Conservation (phyloP, 257 asterid genomes). For the Nicotiana undulata region DNA sequence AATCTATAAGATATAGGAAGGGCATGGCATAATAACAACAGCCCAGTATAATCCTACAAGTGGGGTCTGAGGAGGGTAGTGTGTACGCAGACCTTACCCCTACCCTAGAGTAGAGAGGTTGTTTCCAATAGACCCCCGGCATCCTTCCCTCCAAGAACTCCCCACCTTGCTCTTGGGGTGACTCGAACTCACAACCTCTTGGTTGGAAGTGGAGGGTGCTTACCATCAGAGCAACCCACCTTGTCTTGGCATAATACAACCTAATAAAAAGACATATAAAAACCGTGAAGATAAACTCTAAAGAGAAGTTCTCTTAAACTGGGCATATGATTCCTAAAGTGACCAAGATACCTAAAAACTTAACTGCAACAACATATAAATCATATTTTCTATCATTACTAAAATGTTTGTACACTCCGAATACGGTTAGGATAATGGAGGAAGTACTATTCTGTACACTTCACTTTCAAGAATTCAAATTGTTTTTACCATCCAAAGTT, state of each 20-base stretch:
- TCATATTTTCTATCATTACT: neutral
- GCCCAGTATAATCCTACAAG: no score
- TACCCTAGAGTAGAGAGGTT: no score
- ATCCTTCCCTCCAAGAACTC: no score
- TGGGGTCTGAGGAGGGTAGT: no score
- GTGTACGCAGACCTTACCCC: no score
- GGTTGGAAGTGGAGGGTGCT: no score
- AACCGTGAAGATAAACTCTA: neutral
- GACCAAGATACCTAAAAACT: neutral
- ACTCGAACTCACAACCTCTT: no score
- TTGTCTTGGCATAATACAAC: neutral
- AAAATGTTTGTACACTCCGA: neutral
- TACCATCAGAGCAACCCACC: no score
- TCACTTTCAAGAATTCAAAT: neutral
- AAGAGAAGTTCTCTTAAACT: neutral
- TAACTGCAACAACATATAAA: neutral
- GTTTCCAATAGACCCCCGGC: no score
- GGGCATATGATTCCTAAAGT: neutral
- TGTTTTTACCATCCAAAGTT: neutral
- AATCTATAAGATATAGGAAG: slow-evolving; percentile 21
- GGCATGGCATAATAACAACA: neutral
- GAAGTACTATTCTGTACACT: neutral
- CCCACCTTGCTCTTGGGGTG: no score
- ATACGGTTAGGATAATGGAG: neutral
- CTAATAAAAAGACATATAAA: neutral